Conservation (phyloP, 1,139 yeast genomes). For the Candida labiduridarum region DNA sequence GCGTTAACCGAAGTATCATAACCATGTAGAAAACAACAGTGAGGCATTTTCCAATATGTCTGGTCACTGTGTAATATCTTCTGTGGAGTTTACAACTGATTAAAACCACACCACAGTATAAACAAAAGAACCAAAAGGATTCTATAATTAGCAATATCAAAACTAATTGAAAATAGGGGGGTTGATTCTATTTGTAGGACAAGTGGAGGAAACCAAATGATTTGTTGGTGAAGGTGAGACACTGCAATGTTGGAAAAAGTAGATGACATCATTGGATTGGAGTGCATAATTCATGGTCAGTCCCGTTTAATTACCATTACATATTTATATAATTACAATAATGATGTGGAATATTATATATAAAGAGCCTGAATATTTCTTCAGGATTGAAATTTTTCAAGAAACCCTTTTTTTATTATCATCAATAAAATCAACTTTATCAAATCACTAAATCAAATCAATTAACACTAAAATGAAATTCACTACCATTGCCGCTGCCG, state of each 20-base stretch:
- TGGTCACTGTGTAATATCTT: too few species aligned
- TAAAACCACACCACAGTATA: too few species aligned
- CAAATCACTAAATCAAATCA: neutral
- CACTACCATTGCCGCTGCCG: conserved; percentile 5
- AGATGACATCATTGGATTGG: too few species aligned
- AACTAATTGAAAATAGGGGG: neutral
- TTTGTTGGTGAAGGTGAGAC: too few species aligned
- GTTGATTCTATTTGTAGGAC: neutral
- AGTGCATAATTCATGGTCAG: neutral
- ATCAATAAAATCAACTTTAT: neutral
- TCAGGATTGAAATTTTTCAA: neutral
- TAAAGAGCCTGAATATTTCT: neutral
- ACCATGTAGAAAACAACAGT: too few species aligned
- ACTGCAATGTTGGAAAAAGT: too few species aligned
- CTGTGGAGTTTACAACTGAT: too few species aligned
- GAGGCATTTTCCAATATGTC: too few species aligned
- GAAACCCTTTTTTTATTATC: neutral
- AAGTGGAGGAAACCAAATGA: neutral
- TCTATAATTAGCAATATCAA: too few species aligned
- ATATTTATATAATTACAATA: neutral
- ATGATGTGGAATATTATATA: neutral
- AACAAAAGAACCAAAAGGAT: too few species aligned
- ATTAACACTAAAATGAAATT: conserved; percentile 1
- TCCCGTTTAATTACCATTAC: neutral
- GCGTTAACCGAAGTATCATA: neutral